phyloP scores from a whole-genome alignment of 192 early-diverging fungal species.

The Dimargaris verticillata region DNA sequence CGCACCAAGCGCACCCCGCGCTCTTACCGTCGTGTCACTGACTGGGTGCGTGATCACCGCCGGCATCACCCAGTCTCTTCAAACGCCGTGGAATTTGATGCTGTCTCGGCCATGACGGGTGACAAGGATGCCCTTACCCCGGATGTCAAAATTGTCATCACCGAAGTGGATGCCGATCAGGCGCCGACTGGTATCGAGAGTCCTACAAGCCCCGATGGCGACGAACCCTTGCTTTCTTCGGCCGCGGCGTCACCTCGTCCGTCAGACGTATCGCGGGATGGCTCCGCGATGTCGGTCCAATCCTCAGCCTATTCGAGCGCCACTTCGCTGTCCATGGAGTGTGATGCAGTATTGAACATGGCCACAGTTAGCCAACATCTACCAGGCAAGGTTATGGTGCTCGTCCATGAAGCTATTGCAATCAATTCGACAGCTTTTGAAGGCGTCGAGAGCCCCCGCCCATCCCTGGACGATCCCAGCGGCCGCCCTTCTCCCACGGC shows the following conservation, averaged over 20 bases:
- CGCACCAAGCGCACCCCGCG: background rate
- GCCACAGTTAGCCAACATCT: too few species aligned
- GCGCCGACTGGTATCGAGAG: too few species aligned
- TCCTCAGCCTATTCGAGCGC: too few species aligned
- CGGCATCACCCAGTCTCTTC: background rate
- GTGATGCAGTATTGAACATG: too few species aligned
- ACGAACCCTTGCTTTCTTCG: too few species aligned
- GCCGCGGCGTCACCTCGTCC: too few species aligned
- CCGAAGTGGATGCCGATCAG: background rate
- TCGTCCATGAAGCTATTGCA: slow-evolving; percentile 54
- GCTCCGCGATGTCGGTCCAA: too few species aligned
- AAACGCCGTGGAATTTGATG: too few species aligned
- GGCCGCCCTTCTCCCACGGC: background rate
- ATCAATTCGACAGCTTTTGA: slow-evolving; percentile 67
- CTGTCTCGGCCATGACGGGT: too few species aligned
- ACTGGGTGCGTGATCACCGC: background rate
- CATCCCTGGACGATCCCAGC: background rate
- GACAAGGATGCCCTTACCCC: slow-evolving; percentile 24
- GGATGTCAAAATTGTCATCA: slow-evolving; percentile 10
- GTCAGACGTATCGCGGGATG: too few species aligned
- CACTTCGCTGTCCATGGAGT: too few species aligned
- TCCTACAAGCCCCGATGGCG: too few species aligned
- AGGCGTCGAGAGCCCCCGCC: background rate
- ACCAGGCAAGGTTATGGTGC: slow-evolving; percentile 22
- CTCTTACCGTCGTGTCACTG: background rate